These are phyloP conservation scores for Tulasnella sp. DNA, from an alignment of 768 basidiomycete species.

Conservation along the genomic window DNA sequence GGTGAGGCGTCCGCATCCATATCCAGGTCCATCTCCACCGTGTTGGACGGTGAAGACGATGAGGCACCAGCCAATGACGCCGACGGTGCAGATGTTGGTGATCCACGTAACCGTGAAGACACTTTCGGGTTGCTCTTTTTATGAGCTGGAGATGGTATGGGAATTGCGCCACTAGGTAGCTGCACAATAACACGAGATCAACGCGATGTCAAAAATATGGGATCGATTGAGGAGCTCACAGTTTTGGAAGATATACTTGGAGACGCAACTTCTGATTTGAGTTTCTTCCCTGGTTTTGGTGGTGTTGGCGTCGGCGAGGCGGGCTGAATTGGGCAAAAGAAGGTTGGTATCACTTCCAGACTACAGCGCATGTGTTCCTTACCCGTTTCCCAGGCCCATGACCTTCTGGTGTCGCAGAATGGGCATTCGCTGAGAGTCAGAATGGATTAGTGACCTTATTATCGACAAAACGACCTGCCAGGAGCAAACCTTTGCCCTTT, in stretches of 20 bases:
- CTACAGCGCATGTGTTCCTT: neutral
- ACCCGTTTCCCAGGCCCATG: slow-evolving; percentile 17
- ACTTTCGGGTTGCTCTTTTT: slow-evolving; percentile 4
- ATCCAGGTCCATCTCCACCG: neutral
- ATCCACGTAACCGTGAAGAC: neutral
- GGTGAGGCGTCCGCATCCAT: neutral
- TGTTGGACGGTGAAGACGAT: neutral
- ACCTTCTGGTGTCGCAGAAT: slow-evolving; percentile 21
- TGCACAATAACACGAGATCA: neutral
- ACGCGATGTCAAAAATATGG: neutral
- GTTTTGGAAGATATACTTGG: neutral
- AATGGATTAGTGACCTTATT: neutral
- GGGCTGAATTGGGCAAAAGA: slow-evolving; percentile 11
- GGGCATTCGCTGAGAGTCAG: neutral
- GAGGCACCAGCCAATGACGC: neutral
- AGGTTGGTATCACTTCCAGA: neutral
- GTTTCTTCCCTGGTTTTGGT: slow-evolving; percentile 29
- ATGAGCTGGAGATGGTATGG: neutral
- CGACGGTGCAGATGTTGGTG: neutral
- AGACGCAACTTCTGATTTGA: slow-evolving; percentile 16
- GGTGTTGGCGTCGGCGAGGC: slow-evolving; percentile 25
- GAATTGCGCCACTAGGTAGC: neutral
- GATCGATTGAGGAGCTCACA: neutral
- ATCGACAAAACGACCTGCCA: neutral
- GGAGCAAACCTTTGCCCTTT: slow-evolving; percentile 23